Evolutionary conservation across 2,329 filamentous ascomycete genomes (phyloP).

Genomic region (Achaetomium macrosporum): DNA sequence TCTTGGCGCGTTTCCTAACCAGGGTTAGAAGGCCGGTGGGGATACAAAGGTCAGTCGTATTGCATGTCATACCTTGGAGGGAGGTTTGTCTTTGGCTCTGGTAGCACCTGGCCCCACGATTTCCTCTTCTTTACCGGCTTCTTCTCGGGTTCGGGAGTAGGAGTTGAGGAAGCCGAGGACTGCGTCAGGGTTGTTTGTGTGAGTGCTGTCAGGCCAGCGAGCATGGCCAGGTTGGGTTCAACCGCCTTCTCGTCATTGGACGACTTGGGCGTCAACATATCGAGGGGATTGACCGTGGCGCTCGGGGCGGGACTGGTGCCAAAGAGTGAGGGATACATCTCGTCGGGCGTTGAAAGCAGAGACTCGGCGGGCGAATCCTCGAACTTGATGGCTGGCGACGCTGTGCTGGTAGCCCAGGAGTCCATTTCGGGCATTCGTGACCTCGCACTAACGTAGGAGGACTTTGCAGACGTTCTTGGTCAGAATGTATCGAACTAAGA

Average conservation of each 20-base stretch:
- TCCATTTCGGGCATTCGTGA: conserved; percentile 32
- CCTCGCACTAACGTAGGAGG: conserved; percentile 18
- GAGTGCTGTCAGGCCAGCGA: conserved; percentile 22
- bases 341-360: conserved; percentile 45
- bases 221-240: conserved; percentile 25
- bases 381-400: conserved; percentile 44
- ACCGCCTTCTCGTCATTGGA: conserved; percentile 28
- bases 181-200: conserved; percentile 9
- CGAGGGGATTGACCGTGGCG: conserved; percentile 39
- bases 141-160: conserved; percentile 46
- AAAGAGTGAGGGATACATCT: conserved; percentile 47
- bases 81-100: conserved; percentile 92
- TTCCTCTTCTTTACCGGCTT: conserved; percentile 89
- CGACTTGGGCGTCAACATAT: conserved; percentile 46
- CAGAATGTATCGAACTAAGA: conserved; percentile 5
- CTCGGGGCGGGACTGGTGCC: conserved; percentile 28
- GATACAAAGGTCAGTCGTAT: background rate
- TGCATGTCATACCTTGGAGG: conserved; percentile 63
- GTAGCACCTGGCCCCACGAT: conserved; percentile 96
- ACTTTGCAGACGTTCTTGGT: conserved; percentile 23
- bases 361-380: conserved; percentile 51
- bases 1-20: conserved; percentile 88
- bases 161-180: conserved; percentile 15
- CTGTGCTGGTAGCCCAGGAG: conserved; percentile 34
- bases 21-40: background rate